A percentile compares a stretch with the other conserved stretches of the same genome.
phyloP scores from a whole-genome alignment of 352 stramenopile genomes.

The Phytophthora multivora region DNA sequence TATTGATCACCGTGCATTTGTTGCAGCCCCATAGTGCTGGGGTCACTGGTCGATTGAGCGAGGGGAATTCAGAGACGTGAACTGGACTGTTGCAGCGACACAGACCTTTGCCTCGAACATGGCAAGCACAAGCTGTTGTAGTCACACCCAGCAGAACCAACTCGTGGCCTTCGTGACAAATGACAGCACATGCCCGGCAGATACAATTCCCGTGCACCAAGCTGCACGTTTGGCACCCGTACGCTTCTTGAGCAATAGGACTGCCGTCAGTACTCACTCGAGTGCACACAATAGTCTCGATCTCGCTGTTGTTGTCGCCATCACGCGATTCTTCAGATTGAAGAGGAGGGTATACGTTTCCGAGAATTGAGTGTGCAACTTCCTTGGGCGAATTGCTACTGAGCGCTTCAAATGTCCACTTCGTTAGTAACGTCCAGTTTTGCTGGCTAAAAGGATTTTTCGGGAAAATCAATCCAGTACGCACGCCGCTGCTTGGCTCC shows the following conservation, averaged over 20 bases:
- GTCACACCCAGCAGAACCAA: constrained; percentile 74
- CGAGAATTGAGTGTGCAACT: constrained; percentile 34
- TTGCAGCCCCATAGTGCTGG: constrained; percentile 74
- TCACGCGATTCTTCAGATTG: constrained; percentile 20
- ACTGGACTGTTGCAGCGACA: constrained; percentile 64
- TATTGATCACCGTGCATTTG: constrained; percentile 86
- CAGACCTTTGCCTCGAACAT: constrained; percentile 48
- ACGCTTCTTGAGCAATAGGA: constrained; percentile 78
- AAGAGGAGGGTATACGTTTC: constrained; percentile 46
- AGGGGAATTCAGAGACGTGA: constrained; percentile 39
- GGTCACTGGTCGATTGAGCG: constrained; percentile 42
- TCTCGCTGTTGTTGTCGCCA: constrained; percentile 14
- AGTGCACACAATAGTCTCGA: constrained; percentile 53
- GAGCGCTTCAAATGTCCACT: constrained; percentile 43
- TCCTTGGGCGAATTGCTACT: constrained; percentile 13
- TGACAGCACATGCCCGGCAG: constrained; percentile 67
- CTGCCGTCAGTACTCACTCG: constrained; percentile 80
- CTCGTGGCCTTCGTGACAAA: constrained; percentile 86
- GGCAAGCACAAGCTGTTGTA: constrained; percentile 74
- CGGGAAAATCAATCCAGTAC: constrained; percentile 58
- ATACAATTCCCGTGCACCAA: constrained; percentile 70
- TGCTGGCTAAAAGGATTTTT: constrained; percentile 10
- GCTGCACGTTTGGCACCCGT: constrained; percentile 83
- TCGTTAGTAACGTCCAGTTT: constrained; percentile 26
- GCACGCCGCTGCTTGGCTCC: constrained; percentile 33